Evolutionary conservation across 768 basidiomycete species (phyloP), one percentile per base, ranked within the genome.

Genomic region (Phlebiopsis gigantea): DNA sequence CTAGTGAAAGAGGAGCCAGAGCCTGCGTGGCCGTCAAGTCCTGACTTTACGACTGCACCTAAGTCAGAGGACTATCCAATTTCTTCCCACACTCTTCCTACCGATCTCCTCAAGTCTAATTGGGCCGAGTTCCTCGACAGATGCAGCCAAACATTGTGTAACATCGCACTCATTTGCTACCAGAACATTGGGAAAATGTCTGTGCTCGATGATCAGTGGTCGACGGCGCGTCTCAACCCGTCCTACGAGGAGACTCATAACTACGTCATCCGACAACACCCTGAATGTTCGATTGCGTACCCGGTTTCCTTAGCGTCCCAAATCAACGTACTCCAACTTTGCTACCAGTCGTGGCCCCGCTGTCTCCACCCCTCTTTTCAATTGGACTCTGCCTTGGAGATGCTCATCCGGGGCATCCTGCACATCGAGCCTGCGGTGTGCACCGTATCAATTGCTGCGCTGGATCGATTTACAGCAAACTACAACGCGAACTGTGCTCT

Each of bases 181-280:
- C 81, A 83, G 55, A 68, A 78, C 4, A 81, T 91, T 6, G 89
- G 88, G 1, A 72, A 76, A 34, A 89, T 95, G 85, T 84, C 86
- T 15, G 75, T 95, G 28, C 85, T 93, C 55, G 93, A 97, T 57
- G 88, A 94, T 7, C 87, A 91, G 62, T 92, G 87, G 86, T 79
- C 82, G 0, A 75, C 79, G 51, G 75, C 81, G 19, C 82, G 84
- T 46, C 70, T 85, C 48, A 79, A 77, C 60, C 76, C 78, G 1
- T 68, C 80, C 0, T 81, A 84, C 65, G 85, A 93, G 61, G 89
- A 94, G 64, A 74, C 82, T 2, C 82, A 85, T 62, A 87, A 81
- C 62, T 79, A 78, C 49, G 70, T 87, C 48, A 77, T 89, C 19
- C 80, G 88, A 31, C 80, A 84, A 24, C 90, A 93, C 66, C 72